Evolutionary conservation across 2,329 filamentous ascomycete genomes (phyloP), one percentile per base, ranked within the genome.

Genomic region (Alternaria sp.): DNA sequence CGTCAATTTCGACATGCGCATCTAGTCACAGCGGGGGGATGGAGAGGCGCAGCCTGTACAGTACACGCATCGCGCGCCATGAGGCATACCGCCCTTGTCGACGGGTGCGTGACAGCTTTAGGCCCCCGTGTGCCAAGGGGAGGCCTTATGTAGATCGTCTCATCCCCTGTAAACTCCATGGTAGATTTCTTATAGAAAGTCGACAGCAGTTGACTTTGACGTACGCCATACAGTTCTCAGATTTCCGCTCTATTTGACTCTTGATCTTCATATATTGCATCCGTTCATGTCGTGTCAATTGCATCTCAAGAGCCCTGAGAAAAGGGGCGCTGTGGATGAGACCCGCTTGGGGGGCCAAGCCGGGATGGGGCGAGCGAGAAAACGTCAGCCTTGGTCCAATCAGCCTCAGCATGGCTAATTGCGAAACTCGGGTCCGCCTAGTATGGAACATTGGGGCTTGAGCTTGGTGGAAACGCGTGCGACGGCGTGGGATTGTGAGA

Each of bases 41-140:
- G 44, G 19, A 43, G 52, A 40, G 58, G 52, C 58, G 52, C 25
- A 61, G 45, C 49, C 17, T 52, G 49, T 52, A 40, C 49, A 36
- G 17, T 57, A 44, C 51, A 32, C 13, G 25, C 17, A 30, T 40
- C 19, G n/a, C 30, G 50, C 28, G 17, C 28, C 57, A 30, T n/a
- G 30, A 23, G 17, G 54, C 54, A 47, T 49, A 59, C 36, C 28
- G 30, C 28, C 28, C 47, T 51, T 47, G 26, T 32, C 12, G 19
- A 51, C 47, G 11, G 26, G 47, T 51, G 47, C 32, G 43, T 21
- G 9, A 30, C 5, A 28, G 25, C 46, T n/a, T 28, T 45, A 44
- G 47, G 46, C 46, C 56, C n/a, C 40, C 50, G 13, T 28, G 32
- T 21, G 56, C 45, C 25, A 40, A 26, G 45, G 43, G 23, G 26